Evolutionary conservation across 306 rosid genomes (phyloP), one percentile per base, ranked within the genome.

Genomic region (Vigna hirtella): DNA sequence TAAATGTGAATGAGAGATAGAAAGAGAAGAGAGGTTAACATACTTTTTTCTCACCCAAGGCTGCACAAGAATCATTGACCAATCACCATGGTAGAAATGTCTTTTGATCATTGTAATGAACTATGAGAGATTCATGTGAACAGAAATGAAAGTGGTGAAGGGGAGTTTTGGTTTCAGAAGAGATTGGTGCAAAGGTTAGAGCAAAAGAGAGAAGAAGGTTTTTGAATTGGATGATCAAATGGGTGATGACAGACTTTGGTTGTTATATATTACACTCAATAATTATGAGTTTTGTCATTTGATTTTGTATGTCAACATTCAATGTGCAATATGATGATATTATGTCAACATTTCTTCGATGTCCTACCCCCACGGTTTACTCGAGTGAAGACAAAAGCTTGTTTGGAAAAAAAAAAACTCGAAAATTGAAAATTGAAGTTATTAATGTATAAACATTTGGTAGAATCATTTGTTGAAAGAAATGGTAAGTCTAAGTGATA

Each of bases 271-370:
- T 47, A 53, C 12, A 48, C 51, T 22, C 45, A 22, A 63, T 3
- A 16, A 48, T 20, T 26, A 61, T 66, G 56, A 87, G 13, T 2
- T 40, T 8, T 17, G 51, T 30, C 53, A 53, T 57, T 56, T 50
- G 72, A 77, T 76, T 82, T 75, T 48, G 36, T 4, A 87, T 85
- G 90, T 77, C 90, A 73, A 82, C 88, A 87, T 80, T 82, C 17
- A 30, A 7, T 28, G 43, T 26, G 22, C 61, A 71, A 15, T 24
- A 18, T 84, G 79, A 48, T 50, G 47, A 80, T 3, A 78, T 73
- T 64, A 89, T 91, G 97, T 83, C 94, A 80, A 89, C 97, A 91
- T 63, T 59, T 76, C 58, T 73, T 66, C 73, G 72, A 57, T 88
- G 78, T 82, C 71, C 8, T 71, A 0, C 18, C 36, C 47, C 20